Percentiles rank a stretch among this genome's conserved stretches.
These are phyloP conservation scores for Oldenlandia corymbosa DNA, from an alignment of 257 asterid species.

Conservation along the genomic window DNA sequence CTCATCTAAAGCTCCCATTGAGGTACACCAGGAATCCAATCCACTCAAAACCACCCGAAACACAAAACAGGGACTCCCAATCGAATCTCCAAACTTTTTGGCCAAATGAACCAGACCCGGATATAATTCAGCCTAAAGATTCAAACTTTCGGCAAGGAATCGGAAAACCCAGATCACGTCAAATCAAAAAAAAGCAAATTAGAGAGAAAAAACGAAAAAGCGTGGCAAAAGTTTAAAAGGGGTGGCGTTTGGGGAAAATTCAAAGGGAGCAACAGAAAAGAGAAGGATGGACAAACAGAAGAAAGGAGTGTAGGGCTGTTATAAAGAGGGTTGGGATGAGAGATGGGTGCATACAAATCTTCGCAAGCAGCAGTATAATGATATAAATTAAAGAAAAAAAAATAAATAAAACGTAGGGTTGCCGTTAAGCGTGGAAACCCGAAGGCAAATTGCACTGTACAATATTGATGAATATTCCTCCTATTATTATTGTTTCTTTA, in stretches of 20 bases:
- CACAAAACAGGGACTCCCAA: slow-evolving; percentile 12
- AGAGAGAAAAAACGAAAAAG: slow-evolving; percentile 12
- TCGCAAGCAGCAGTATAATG: background rate
- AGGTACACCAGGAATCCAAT: slow-evolving; percentile 22
- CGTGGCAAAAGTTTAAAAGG: background rate
- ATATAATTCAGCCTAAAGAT: slow-evolving; percentile 30
- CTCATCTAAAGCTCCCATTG: slow-evolving; percentile 91
- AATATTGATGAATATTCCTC: too few species aligned
- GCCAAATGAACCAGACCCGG: slow-evolving; percentile 9
- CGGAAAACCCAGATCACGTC: slow-evolving; percentile 26
- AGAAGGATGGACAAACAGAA: background rate
- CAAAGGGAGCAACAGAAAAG: background rate
- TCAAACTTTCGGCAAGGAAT: slow-evolving; percentile 22
- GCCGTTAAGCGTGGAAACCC: slow-evolving; percentile 14
- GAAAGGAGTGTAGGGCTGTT: slow-evolving; percentile 20
- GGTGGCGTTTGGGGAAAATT: slow-evolving; percentile 3
- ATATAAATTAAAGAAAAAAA: too few species aligned
- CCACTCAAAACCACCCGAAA: slow-evolving; percentile 19
- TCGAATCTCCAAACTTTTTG: background rate
- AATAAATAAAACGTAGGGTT: slow-evolving; percentile 52
- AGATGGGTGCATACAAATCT: slow-evolving; percentile 30
- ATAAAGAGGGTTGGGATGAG: slow-evolving; percentile 21
- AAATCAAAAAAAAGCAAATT: background rate
- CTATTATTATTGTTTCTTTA: background rate
- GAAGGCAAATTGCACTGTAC: too few species aligned